These are phyloP conservation scores for Blastobotrys apis DNA, from an alignment of 1,139 yeast genomes.

Conservation along the genomic window DNA sequence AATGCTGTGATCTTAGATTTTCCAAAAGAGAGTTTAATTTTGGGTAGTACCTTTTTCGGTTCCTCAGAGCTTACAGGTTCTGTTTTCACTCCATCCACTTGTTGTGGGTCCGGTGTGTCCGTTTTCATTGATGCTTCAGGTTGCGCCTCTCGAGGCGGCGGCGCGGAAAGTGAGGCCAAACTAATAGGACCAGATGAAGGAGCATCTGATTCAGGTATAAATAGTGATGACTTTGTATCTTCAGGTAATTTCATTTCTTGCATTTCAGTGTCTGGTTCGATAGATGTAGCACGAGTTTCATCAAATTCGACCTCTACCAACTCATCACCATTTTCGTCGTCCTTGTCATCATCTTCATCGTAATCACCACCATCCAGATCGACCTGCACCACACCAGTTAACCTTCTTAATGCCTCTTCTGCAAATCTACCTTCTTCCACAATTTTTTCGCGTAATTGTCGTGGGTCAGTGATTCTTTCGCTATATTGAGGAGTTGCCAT, in stretches of 20 bases:
- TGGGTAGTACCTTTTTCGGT: not conserved
- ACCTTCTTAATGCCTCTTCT: conserved; percentile 64
- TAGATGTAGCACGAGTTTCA: conserved; percentile 7
- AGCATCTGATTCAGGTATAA: not conserved
- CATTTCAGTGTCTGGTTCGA: conserved; percentile 3
- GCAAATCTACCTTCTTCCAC: conserved; percentile 79
- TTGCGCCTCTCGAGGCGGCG: not conserved
- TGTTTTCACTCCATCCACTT: not conserved
- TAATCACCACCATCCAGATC: conserved; percentile 28
- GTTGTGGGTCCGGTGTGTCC: too few relatives aligned
- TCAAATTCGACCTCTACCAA: conserved; percentile 1
- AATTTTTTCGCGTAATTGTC: conserved; percentile 60
- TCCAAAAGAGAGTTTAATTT: conserved; percentile 3
- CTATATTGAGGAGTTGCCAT: conserved; percentile 67
- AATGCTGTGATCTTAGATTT: not conserved
- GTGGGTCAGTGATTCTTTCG: conserved; percentile 64
- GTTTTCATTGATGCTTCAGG: not conserved
- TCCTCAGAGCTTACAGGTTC: not conserved
- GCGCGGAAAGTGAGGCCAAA: conserved; percentile 5
- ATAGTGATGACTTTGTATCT: not conserved
- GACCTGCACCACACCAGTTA: conserved; percentile 35
- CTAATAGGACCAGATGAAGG: conserved; percentile 5
- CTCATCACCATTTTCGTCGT: conserved; percentile 16
- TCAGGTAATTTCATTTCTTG: conserved; percentile 5
- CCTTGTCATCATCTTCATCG: conserved; percentile 26